Percentiles rank a stretch among this genome's conserved stretches.
These are phyloP conservation scores for Heritiera littoralis DNA, from an alignment of 345 rosid species.

Conservation along the genomic window DNA sequence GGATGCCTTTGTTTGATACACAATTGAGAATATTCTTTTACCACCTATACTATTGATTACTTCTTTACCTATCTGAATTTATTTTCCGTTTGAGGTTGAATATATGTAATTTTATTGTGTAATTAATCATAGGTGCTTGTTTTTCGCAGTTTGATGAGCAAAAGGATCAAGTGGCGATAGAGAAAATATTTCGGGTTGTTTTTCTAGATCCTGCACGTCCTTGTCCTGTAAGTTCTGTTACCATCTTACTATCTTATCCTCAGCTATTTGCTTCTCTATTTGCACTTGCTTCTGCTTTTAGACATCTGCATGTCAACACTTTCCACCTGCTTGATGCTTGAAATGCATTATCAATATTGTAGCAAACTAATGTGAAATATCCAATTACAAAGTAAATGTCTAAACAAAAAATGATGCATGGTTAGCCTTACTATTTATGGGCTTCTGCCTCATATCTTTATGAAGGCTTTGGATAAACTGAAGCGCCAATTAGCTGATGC, in stretches of 20 bases:
- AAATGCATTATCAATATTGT: background rate
- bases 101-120: background rate
- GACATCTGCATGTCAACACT: conserved; percentile 1
- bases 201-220: conserved; percentile 81
- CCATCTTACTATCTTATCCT: background rate
- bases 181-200: conserved; percentile 80
- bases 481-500: conserved; percentile 88
- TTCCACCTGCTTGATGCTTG: conserved; percentile 1
- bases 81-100: background rate
- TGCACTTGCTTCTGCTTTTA: background rate
- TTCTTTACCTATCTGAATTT: background rate
- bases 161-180: conserved; percentile 77
- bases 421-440: background rate
- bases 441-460: conserved; percentile 9
- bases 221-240: conserved; percentile 57
- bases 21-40: background rate
- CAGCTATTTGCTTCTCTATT: background rate
- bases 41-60: background rate
- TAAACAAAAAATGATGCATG: background rate
- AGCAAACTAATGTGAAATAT: background rate
- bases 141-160: conserved; percentile 86
- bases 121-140: background rate
- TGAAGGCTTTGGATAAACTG: conserved; percentile 76
- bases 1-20: background rate
- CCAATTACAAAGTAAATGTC: background rate